These are phyloP conservation scores for Trichoderma sp. DNA, from an alignment of 2,329 filamentous ascomycete genomes.

Conservation along the genomic window DNA sequence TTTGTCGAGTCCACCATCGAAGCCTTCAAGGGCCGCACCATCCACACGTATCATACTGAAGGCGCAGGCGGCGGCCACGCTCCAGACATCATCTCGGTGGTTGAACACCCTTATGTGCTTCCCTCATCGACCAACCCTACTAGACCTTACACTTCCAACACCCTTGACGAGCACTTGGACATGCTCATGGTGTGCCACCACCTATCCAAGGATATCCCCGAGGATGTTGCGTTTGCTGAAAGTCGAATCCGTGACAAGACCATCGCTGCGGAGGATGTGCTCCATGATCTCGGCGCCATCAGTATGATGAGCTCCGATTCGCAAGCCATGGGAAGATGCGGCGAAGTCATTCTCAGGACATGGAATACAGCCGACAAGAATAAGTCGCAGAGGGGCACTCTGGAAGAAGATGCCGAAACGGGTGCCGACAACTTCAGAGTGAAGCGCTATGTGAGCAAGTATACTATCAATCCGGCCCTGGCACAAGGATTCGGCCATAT, in stretches of 20 bases:
- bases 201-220: slow-evolving; percentile 85
- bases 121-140: slow-evolving; percentile 93
- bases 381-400: slow-evolving; percentile 75
- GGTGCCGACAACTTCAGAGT: slow-evolving; percentile 88
- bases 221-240: slow-evolving; percentile 95
- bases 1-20: slow-evolving; percentile 89
- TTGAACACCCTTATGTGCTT: slow-evolving; percentile 84
- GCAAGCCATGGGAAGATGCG: slow-evolving; percentile 95
- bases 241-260: slow-evolving; percentile 93
- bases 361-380: slow-evolving; percentile 99
- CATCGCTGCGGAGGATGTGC: slow-evolving; percentile 92
- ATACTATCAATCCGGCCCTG: slow-evolving; percentile 91
- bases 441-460: slow-evolving; percentile 91
- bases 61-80: slow-evolving; percentile 93
- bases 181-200: slow-evolving; percentile 99
- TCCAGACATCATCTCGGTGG: slow-evolving; percentile 92
- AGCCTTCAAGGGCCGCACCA: slow-evolving; percentile 83
- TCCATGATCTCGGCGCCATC: slow-evolving; percentile 93
- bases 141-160: slow-evolving; percentile 86
- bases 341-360: slow-evolving; percentile 87
- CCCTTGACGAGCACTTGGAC: slow-evolving; percentile 92
- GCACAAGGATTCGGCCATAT: slow-evolving; percentile 88
- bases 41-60: slow-evolving; percentile 97
- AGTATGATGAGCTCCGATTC: slow-evolving; percentile 97
- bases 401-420: slow-evolving; percentile 77